Conservation (phyloP, 2,329 filamentous ascomycete species). For the Elsinoe arachidis region DNA sequence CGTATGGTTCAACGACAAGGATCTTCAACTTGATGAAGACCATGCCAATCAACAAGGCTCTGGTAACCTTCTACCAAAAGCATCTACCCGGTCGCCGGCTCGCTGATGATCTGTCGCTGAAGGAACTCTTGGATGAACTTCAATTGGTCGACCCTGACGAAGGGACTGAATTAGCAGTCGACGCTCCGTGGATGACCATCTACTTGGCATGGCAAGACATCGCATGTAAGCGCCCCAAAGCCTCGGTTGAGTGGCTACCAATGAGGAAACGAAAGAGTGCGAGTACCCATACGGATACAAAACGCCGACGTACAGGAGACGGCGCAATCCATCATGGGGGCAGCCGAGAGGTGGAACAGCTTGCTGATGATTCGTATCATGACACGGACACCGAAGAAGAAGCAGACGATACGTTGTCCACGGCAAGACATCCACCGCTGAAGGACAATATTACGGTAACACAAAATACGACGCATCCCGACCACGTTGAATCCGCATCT, state of each 20-base stretch:
- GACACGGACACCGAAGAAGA: too few relatives aligned
- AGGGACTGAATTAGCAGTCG: background rate
- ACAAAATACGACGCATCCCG: too few relatives aligned
- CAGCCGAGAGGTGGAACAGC: too few relatives aligned
- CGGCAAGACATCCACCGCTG: too few relatives aligned
- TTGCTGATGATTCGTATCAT: too few relatives aligned
- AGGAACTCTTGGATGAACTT: background rate
- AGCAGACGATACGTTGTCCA: too few relatives aligned
- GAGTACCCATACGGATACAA: background rate
- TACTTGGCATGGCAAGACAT: background rate
- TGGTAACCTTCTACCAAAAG: background rate
- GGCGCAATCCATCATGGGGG: too few relatives aligned
- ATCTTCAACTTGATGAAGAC: background rate
- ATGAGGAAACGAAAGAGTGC: background rate
- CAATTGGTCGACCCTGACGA: background rate
- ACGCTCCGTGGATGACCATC: background rate
- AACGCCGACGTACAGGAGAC: too few relatives aligned
- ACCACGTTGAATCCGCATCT: too few relatives aligned
- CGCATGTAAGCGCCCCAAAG: background rate
- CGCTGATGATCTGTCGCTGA: background rate
- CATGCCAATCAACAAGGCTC: background rate
- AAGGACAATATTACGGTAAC: too few relatives aligned
- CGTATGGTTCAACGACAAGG: background rate
- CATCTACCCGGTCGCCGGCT: background rate
- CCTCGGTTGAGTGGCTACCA: background rate